These are phyloP conservation scores for Gossypium trilobum DNA, from an alignment of 441 rosid species.

Conservation along the genomic window DNA sequence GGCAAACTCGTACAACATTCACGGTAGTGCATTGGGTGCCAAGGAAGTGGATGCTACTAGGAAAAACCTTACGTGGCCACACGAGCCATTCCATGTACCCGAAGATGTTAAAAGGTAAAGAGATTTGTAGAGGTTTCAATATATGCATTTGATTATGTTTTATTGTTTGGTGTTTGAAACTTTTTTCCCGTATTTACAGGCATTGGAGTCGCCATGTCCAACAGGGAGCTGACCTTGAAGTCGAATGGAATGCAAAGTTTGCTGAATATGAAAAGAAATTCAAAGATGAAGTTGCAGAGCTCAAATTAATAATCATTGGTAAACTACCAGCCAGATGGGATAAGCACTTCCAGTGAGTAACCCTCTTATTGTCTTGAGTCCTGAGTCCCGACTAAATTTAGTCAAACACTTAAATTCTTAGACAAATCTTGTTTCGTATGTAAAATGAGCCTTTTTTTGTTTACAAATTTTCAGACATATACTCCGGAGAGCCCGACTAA, in stretches of 20 bases:
- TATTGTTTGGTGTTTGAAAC: constrained; percentile 12
- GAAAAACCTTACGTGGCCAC: constrained; percentile 73
- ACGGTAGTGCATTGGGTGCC: constrained; percentile 73
- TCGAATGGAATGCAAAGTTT: constrained; percentile 76
- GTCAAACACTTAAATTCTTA: not conserved
- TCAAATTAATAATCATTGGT: constrained; percentile 68
- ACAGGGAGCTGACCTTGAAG: constrained; percentile 64
- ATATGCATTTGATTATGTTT: not conserved
- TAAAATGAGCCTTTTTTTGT: not conserved
- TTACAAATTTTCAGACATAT: constrained; percentile 39
- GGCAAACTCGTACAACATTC: constrained; percentile 63
- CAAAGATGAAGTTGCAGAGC: constrained; percentile 79
- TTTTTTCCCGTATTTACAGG: constrained; percentile 31
- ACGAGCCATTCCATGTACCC: constrained; percentile 75
- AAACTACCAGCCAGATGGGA: constrained; percentile 89
- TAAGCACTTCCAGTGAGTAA: constrained; percentile 86
- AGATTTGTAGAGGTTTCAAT: constrained; percentile 1
- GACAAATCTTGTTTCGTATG: not conserved
- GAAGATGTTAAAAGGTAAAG: constrained; percentile 62
- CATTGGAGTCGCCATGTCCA: constrained; percentile 87
- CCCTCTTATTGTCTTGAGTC: constrained; percentile 8
- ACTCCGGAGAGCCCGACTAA: constrained; percentile 64
- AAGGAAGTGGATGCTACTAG: constrained; percentile 89
- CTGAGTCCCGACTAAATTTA: not conserved
- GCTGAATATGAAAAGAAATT: constrained; percentile 84